Conservation (phyloP, 768 basidiomycete species). For the Tylopilus sp. region DNA sequence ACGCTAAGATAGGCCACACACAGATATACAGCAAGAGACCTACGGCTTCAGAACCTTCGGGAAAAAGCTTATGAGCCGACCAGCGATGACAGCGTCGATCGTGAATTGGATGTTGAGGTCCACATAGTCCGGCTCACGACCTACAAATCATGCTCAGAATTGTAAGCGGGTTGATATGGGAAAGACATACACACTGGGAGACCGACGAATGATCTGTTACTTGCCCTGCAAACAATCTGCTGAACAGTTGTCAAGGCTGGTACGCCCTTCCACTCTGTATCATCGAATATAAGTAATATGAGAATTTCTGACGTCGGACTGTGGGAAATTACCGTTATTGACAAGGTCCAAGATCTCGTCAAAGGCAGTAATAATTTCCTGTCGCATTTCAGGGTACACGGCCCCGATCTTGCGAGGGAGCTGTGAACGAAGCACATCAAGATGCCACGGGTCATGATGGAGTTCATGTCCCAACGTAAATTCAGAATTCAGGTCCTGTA, state of each 20-base stretch:
- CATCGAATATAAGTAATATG: not conserved
- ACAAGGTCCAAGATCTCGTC: slow-evolving; percentile 32
- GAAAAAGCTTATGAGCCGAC: slow-evolving; percentile 11
- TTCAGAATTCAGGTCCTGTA: not conserved
- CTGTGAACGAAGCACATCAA: slow-evolving; percentile 26
- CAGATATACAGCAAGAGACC: not conserved
- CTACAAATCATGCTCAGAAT: not conserved
- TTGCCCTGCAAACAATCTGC: slow-evolving; percentile 38
- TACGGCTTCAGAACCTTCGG: slow-evolving; percentile 30
- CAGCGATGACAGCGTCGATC: not conserved
- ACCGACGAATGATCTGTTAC: slow-evolving; percentile 48
- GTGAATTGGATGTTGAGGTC: not conserved
- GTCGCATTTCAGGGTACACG: slow-evolving; percentile 38
- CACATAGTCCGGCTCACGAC: not conserved
- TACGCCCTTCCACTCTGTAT: slow-evolving; percentile 30
- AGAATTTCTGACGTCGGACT: not conserved
- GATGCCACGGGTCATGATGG: slow-evolving; percentile 26
- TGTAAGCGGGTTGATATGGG: not conserved
- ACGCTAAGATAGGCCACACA: not conserved
- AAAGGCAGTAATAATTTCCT: slow-evolving; percentile 43
- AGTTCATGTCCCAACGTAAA: slow-evolving; percentile 29
- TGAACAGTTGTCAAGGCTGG: slow-evolving; percentile 22
- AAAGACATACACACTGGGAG: slow-evolving; percentile 40
- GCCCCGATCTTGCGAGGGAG: too few species aligned
- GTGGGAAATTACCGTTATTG: slow-evolving; percentile 6